Percentiles rank a stretch among this genome's conserved stretches.
Conservation (phyloP, 1,139 yeast species). For the Kurtzmaniella natalensis region DNA sequence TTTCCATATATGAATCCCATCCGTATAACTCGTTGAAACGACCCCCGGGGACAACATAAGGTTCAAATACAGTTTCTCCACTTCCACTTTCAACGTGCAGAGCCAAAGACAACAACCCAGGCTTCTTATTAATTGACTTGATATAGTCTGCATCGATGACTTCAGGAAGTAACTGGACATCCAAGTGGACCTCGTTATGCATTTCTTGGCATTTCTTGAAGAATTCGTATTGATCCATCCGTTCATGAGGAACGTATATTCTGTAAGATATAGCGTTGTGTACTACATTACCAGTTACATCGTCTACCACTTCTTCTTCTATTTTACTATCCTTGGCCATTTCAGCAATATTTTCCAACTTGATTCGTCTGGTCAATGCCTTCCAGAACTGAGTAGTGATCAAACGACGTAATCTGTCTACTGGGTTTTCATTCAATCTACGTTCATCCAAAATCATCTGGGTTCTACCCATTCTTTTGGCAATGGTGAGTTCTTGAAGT, state of each 20-base stretch:
- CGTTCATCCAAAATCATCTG: conserved; percentile 80
- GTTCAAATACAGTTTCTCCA: conserved; percentile 31
- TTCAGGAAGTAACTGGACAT: conserved; percentile 70
- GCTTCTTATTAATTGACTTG: conserved; percentile 70
- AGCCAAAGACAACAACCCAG: conserved; percentile 84
- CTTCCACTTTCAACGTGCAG: conserved; percentile 49
- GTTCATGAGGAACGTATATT: conserved; percentile 69
- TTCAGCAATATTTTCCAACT: conserved; percentile 54
- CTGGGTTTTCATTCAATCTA: conserved; percentile 85
- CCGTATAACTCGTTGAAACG: conserved; percentile 95
- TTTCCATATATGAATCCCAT: conserved; percentile 96
- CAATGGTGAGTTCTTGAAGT: conserved; percentile 85
- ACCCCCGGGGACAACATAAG: conserved; percentile 97
- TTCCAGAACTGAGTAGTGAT: conserved; percentile 82
- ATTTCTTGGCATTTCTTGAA: conserved; percentile 50
- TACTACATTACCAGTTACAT: conserved; percentile 23
- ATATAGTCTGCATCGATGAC: conserved; percentile 66
- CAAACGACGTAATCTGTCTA: conserved; percentile 66
- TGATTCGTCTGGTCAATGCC: conserved; percentile 68
- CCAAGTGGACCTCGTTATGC: conserved; percentile 58
- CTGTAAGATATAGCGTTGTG: conserved; percentile 51
- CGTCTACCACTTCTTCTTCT: conserved; percentile 46
- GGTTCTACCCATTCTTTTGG: conserved; percentile 73
- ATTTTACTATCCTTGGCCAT: conserved; percentile 83
- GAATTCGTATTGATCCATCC: conserved; percentile 71